phyloP scores from a whole-genome alignment of 2,329 filamentous ascomycete species.

The Acrocalymma vagum region DNA sequence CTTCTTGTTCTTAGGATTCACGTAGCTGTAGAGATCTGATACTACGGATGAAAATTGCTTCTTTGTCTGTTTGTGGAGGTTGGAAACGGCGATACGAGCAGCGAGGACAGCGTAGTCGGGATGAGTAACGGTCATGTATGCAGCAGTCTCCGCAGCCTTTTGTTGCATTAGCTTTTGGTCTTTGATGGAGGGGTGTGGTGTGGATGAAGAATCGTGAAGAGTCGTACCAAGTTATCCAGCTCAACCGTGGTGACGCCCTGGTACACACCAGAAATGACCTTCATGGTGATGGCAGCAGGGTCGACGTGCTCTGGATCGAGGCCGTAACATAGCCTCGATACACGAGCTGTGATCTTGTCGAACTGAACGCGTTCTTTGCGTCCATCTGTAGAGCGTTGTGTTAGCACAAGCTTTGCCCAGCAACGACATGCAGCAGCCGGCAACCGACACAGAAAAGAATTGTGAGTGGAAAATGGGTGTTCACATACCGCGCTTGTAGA shows the following conservation, averaged over 20 bases:
- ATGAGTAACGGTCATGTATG: conserved; percentile 99
- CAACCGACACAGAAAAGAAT: conserved; percentile 17
- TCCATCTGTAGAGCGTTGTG: conserved; percentile 72
- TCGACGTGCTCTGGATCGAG: conserved; percentile 96
- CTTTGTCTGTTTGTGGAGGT: conserved; percentile 99
- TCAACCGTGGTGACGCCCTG: conserved; percentile 97
- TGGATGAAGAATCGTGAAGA: conserved; percentile 14
- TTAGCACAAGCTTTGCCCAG: conserved; percentile 39
- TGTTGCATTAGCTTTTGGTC: no score
- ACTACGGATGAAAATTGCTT: conserved; percentile 99
- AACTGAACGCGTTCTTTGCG: conserved; percentile 99
- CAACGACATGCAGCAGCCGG: conserved; percentile 26
- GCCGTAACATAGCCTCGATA: conserved; percentile 96
- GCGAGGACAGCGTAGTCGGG: conserved; percentile 99
- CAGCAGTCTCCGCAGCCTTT: conserved; percentile 96
- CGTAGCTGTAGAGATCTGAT: conserved; percentile 90
- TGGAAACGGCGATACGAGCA: conserved; percentile 97
- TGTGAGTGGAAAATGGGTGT: conserved; percentile 5
- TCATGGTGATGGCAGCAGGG: conserved; percentile 97
- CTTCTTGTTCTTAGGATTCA: conserved; percentile 90
- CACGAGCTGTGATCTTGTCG: conserved; percentile 99
- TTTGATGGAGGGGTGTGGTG: conserved; percentile 20
- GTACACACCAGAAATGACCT: conserved; percentile 99
- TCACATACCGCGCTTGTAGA: conserved; percentile 53
- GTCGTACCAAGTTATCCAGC: conserved; percentile 94